Evolutionary conservation across 768 basidiomycete genomes (phyloP).

Genomic region (Rhizopogon vinicolor): DNA sequence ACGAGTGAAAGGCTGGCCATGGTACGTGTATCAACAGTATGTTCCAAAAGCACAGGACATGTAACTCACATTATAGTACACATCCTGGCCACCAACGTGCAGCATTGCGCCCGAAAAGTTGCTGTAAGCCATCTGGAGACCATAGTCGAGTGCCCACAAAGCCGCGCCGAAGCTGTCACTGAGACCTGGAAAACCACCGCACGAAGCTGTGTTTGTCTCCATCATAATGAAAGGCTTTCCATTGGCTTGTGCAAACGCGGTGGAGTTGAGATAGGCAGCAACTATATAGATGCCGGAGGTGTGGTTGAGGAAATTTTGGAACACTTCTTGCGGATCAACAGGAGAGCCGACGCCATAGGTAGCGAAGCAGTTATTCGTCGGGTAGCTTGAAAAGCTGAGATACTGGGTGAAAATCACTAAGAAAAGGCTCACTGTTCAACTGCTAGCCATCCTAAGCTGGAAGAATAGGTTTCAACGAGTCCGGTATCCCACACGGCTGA

Average conservation of each 20-base stretch:
- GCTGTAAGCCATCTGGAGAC: slow-evolving; percentile 41
- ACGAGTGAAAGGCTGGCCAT: slow-evolving; percentile 45
- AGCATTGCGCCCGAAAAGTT: slow-evolving; percentile 44
- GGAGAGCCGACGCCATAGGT: slow-evolving; percentile 14
- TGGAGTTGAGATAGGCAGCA: slow-evolving; percentile 31
- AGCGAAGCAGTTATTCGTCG: slow-evolving; percentile 29
- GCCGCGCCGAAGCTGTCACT: slow-evolving; percentile 46
- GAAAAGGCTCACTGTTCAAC: slow-evolving; percentile 32
- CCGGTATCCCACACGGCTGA: slow-evolving; percentile 27
- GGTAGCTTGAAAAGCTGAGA: slow-evolving; percentile 29
- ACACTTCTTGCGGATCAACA: slow-evolving; percentile 32
- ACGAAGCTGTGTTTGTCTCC: slow-evolving; percentile 50
- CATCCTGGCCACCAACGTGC: slow-evolving; percentile 44
- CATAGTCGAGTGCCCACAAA: slow-evolving; percentile 48
- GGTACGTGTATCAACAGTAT: background rate
- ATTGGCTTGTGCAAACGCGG: slow-evolving; percentile 24
- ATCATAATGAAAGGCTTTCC: slow-evolving; percentile 45
- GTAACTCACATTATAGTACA: slow-evolving; percentile 47
- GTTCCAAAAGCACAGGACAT: background rate
- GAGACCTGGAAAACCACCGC: slow-evolving; percentile 51
- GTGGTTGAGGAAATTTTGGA: slow-evolving; percentile 42
- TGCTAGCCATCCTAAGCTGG: slow-evolving; percentile 32
- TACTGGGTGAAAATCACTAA: background rate
- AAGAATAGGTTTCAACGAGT: slow-evolving; percentile 19
- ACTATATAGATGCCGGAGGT: slow-evolving; percentile 30